Percentiles rank a stretch among this genome's conserved stretches.
Evolutionary conservation across 805 yeast species (phyloP).

Genomic region (Zygoascus bituminiphila): DNA sequence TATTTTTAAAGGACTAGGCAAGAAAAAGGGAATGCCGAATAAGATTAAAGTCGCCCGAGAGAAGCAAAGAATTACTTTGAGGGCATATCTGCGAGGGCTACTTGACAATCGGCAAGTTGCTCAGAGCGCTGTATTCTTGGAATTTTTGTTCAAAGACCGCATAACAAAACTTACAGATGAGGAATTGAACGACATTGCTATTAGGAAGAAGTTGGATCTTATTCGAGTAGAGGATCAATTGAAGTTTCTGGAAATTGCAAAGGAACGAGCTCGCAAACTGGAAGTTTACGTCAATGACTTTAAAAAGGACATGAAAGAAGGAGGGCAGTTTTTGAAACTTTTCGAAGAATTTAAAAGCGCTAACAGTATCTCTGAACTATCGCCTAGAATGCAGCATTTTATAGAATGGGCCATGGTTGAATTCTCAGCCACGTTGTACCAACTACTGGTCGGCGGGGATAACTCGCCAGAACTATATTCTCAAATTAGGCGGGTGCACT

Average conservation of each 20-base stretch:
- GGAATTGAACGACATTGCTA: conserved; percentile 48
- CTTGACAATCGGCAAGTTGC: conserved; percentile 47
- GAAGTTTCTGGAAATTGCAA: conserved; percentile 64
- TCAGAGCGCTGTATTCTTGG: conserved; percentile 41
- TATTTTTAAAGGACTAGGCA: neutral
- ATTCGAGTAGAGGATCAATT: conserved; percentile 52
- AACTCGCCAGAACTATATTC: conserved; percentile 66
- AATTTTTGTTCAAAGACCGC: conserved; percentile 42
- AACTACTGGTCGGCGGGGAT: conserved; percentile 72
- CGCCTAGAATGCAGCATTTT: conserved; percentile 60
- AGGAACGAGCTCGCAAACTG: conserved; percentile 45
- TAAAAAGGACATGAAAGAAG: conserved; percentile 46
- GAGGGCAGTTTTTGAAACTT: conserved; percentile 41
- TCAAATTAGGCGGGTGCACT: conserved; percentile 64
- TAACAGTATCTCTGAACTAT: conserved; percentile 44
- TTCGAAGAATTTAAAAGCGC: conserved; percentile 59
- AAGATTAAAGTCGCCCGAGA: conserved; percentile 50
- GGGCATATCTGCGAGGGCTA: conserved; percentile 60
- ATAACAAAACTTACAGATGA: conserved; percentile 32
- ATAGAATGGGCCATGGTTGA: conserved; percentile 79
- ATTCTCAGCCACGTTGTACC: conserved; percentile 76
- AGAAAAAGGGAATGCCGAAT: neutral
- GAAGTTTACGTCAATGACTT: conserved; percentile 52
- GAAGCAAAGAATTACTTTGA: conserved; percentile 62
- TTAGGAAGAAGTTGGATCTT: conserved; percentile 56